Conservation (phyloP, 2,329 filamentous ascomycete genomes). For the Balansia obtecta region DNA sequence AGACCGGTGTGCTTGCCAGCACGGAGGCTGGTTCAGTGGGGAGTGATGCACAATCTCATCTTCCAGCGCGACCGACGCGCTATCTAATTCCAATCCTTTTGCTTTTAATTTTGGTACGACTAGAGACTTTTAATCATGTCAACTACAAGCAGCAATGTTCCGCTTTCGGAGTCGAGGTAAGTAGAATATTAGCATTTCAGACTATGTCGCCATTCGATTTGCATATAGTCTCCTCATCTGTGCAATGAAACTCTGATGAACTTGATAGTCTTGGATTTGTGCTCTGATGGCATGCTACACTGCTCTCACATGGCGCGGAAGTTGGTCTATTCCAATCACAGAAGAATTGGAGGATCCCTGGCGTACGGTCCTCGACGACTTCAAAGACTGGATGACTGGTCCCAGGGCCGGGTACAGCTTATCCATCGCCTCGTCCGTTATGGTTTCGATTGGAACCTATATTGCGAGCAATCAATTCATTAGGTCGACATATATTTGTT, state of each 20-base stretch:
- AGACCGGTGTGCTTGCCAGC: constrained; percentile 12
- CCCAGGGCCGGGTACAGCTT: constrained; percentile 25
- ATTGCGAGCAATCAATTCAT: constrained; percentile 24
- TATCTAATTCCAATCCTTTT: constrained; percentile 33
- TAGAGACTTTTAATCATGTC: constrained; percentile 35
- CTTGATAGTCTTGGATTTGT: constrained; percentile 32
- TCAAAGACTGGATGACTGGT: constrained; percentile 32
- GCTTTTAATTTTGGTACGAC: constrained; percentile 30
- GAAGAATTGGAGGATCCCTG: constrained; percentile 33
- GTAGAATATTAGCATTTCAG: neutral
- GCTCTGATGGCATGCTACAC: constrained; percentile 32
- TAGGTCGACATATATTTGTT: constrained; percentile 41
- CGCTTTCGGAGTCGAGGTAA: constrained; percentile 34
- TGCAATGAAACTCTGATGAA: neutral
- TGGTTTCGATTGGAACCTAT: constrained; percentile 32
- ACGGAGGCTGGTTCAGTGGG: constrained; percentile 12
- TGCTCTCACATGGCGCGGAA: constrained; percentile 24
- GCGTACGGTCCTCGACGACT: constrained; percentile 34
- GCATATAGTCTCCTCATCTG: neutral
- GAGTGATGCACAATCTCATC: constrained; percentile 21
- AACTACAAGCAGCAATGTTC: constrained; percentile 38
- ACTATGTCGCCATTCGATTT: neutral
- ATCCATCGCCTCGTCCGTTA: constrained; percentile 21
- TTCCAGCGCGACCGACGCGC: constrained; percentile 34
- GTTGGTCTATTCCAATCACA: constrained; percentile 17